Conservation (phyloP, 441 rosid species). For the Biscutella laevigata region DNA sequence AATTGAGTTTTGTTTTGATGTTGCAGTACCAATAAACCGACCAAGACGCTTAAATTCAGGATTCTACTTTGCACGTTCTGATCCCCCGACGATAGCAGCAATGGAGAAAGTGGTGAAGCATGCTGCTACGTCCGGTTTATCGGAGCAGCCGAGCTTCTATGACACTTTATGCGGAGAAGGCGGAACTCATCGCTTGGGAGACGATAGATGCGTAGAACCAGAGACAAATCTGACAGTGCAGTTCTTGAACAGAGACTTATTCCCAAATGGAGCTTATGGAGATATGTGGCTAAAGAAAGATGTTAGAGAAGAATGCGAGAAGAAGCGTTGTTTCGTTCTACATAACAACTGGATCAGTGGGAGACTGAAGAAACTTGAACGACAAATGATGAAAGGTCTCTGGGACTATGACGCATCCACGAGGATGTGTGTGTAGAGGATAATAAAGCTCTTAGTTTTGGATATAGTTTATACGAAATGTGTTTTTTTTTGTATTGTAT, state of each 20-base stretch:
- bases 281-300: slow-evolving; percentile 58
- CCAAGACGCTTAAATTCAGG: slow-evolving; percentile 93
- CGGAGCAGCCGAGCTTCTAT: slow-evolving; percentile 95
- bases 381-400: slow-evolving; percentile 62
- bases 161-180: slow-evolving; percentile 84
- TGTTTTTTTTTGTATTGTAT: neutral
- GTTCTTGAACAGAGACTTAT: slow-evolving; percentile 74
- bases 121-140: slow-evolving; percentile 61
- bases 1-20: neutral
- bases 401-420: slow-evolving; percentile 70
- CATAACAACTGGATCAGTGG: slow-evolving; percentile 88
- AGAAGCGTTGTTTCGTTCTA: slow-evolving; percentile 54
- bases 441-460: neutral
- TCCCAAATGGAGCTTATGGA: slow-evolving; percentile 82
- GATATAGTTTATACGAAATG: slow-evolving; percentile 9
- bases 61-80: slow-evolving; percentile 66
- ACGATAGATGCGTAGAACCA: slow-evolving; percentile 58
- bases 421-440: slow-evolving; percentile 55
- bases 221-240: slow-evolving; percentile 59
- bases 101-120: slow-evolving; percentile 85
- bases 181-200: slow-evolving; percentile 53
- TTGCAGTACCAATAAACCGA: slow-evolving; percentile 68
- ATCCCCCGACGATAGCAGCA: slow-evolving; percentile 57
- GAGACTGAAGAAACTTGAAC: slow-evolving; percentile 74
- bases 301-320: slow-evolving; percentile 51